These are phyloP conservation scores for Phytophthora chlamydospora DNA, from an alignment of 352 stramenopile species.

Conservation along the genomic window DNA sequence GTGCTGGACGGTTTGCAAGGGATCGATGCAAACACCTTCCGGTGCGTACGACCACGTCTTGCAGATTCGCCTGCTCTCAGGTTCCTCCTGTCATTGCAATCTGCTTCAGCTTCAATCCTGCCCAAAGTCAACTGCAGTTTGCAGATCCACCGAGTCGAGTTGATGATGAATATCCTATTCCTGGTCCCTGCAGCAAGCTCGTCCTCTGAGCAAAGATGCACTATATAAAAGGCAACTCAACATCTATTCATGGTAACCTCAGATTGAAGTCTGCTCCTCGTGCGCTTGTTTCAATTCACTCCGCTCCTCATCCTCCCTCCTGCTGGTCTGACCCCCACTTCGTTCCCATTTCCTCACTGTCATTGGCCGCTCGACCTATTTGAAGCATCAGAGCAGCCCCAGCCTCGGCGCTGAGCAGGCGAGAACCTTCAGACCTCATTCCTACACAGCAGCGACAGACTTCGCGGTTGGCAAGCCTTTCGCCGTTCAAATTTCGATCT, in stretches of 20 bases:
- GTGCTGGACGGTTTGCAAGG: too few relatives aligned
- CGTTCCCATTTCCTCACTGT: conserved; percentile 1
- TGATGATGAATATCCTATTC: not conserved
- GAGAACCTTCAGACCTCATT: conserved; percentile 10
- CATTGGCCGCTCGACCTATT: conserved; percentile 25
- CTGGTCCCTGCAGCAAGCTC: conserved; percentile 13
- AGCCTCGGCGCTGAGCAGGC: conserved; percentile 1
- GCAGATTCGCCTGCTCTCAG: too few relatives aligned
- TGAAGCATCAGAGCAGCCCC: conserved; percentile 22
- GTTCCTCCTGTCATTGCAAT: too few relatives aligned
- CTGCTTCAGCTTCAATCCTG: too few relatives aligned
- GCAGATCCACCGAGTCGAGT: too few relatives aligned
- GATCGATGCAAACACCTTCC: too few relatives aligned
- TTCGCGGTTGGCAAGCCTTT: conserved; percentile 11
- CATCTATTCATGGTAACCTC: conserved; percentile 13
- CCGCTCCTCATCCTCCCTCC: not conserved
- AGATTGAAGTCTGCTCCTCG: not conserved
- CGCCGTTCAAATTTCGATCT: conserved; percentile 22
- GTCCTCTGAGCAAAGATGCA: too few relatives aligned
- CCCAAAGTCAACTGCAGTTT: too few relatives aligned
- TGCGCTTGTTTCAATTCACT: not conserved
- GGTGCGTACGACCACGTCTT: too few relatives aligned
- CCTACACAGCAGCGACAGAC: not conserved
- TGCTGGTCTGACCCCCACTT: conserved; percentile 10
- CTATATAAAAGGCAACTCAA: too few relatives aligned